phyloP scores from a whole-genome alignment of 805 yeast genomes.

The Candida koratica region DNA sequence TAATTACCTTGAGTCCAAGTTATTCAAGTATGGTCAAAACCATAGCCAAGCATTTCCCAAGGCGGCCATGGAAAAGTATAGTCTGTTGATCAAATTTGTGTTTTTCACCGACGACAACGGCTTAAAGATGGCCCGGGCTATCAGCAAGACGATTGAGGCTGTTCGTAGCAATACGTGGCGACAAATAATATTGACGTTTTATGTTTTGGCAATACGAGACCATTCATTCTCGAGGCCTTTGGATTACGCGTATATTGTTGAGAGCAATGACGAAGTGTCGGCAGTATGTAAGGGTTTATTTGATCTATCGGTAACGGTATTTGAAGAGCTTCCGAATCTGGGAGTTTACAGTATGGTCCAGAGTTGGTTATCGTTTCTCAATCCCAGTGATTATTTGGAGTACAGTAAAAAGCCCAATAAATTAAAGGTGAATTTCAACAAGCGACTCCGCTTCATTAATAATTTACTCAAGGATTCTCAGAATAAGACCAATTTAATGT shows the following conservation, averaged over 20 bases:
- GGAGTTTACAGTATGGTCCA: conserved; percentile 17
- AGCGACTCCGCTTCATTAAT: conserved; percentile 30
- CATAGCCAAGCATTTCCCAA: conserved; percentile 25
- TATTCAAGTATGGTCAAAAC: conserved; percentile 20
- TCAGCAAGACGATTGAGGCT: conserved; percentile 22
- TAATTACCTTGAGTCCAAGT: conserved; percentile 21
- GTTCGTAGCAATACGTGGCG: conserved; percentile 35
- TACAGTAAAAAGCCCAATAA: conserved; percentile 28
- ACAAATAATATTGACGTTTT: conserved; percentile 31
- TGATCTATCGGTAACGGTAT: conserved; percentile 27
- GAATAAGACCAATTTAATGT: conserved; percentile 24
- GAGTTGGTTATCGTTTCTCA: conserved; percentile 32
- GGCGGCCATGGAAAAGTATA: conserved; percentile 24
- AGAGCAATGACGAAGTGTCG: conserved; percentile 21
- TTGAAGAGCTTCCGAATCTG: conserved; percentile 24
- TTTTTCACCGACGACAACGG: conserved; percentile 27
- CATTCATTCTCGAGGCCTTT: conserved; percentile 36
- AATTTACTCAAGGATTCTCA: conserved; percentile 28
- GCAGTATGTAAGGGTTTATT: conserved; percentile 26
- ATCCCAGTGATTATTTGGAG: conserved; percentile 34
- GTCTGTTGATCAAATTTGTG: conserved; percentile 31
- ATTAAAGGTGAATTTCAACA: conserved; percentile 32
- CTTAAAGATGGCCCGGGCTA: conserved; percentile 19
- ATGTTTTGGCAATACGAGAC: conserved; percentile 28
- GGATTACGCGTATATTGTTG: conserved; percentile 28